Base-by-base conservation (phyloP, 2,329 filamentous ascomycete species). In the Exophiala dermatitidis region DNA sequence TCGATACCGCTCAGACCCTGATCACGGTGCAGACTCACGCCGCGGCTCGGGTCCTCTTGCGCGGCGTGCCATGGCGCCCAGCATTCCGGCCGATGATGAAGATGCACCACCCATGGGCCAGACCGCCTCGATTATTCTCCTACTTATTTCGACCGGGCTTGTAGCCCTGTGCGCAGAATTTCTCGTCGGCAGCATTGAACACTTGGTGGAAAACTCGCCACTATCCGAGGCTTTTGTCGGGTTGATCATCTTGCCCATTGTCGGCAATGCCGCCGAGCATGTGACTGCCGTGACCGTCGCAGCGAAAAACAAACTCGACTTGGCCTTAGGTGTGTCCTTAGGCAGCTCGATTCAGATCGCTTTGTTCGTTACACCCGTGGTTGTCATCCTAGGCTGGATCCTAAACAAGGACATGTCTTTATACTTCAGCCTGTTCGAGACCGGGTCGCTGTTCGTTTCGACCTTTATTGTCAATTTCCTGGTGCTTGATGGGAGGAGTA, bases 341-440 rank as follows among this genome's bases (percentile, higher is more conserved):
- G 81, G 81, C n/a, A 81, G 77, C 0, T 80, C 76, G 58, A 81
- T 84, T 74, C 81, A 84, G 64, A 84, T 84, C 62, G 80, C 81
- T 0, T 70, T 84, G 28, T 71, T 84, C 37, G 79, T 84, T 34
- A 71, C 83, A 46, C 82, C 81, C 1, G 64, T 84, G 43, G 74
- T 79, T 61, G 75, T 84, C n/a, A 72, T 84, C 44, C 72, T 84
- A 46, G 80, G 79, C 45, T 84, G 81, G 81, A 76, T 77, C 54
- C 72, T 79, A 54, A 77, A 79, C n/a, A 72, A 79, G 46, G 70
- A 74, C 34, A 83, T 86, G 88, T 87, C 83, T 28, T 78, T 95
- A 3, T 84, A 85, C 67, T 93, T 95, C 67, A 88, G 94, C 66
- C 82, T 83, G 0, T 96, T 96, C 74, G 88, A 95, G 71, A 84